Evolutionary conservation across 495 filamentous ascomycete genomes (phyloP), one percentile per base, ranked within the genome.

Genomic region (Lasiosphaeris hirsuta): DNA sequence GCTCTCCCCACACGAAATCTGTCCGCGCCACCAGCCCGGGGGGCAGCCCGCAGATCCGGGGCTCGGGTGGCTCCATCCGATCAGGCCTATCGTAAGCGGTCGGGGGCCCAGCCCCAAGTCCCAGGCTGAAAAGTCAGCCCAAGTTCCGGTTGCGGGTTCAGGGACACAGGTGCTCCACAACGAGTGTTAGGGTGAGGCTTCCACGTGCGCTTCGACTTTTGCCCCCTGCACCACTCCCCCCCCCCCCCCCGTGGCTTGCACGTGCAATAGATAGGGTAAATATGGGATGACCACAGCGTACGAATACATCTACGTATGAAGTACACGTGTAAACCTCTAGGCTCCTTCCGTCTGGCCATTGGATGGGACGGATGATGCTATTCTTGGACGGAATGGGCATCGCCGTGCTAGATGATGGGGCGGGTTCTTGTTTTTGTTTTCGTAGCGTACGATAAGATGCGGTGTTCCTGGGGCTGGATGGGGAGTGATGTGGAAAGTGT

Each of bases 31-130:
- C 39, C 40, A 40, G 36, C 47, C 17, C 47, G 18, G 36, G 30
- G 43, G 42, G 42, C 35, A 11, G 19, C 19, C 45, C 41, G 48
- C 41, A 59, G 45, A 63, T 60, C 61, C 52, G 57, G 61, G 57
- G 52, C 56, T 56, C 51, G 56, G 60, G 51, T 43, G 52, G 35
- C 23, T 17, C 13, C 58, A 51, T 59, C 61, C 61, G 61, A 60
- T 35, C 36, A 51, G 40, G 49, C 49, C n/a, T 14, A 34, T 36
- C 47, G 9, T 40, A 15, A 42, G 34, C 10, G 19, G 23, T 34
- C 19, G 14, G 36, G 46, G 23, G 54, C 33, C 42, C 54, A 38
- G 36, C 18, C 23, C 5, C 23, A 30, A 18, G 48, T 35, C 6
- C 8, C 50, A 15, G 14, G 15, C 30, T 19, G 33, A 54, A 42